Conservation (phyloP, 1,284 basidiomycete genomes). For the Irpex rosettiformis region DNA sequence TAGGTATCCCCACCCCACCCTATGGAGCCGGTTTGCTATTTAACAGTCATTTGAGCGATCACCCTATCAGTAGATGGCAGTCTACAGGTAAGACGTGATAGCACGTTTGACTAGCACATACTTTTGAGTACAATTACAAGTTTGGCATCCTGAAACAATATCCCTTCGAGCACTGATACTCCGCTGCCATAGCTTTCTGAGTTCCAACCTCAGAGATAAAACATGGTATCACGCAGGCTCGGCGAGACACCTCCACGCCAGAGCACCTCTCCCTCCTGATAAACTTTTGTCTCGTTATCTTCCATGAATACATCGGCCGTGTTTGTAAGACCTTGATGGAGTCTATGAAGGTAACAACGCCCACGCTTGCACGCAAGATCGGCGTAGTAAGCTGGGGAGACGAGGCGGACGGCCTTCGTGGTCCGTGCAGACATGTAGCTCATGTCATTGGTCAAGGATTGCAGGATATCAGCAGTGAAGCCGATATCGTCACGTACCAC, state of each 20-base stretch:
- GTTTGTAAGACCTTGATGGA: slow-evolving; percentile 30
- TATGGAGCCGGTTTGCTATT: too few species aligned
- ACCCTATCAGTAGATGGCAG: too few species aligned
- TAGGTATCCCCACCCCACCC: too few species aligned
- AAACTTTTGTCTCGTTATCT: slow-evolving; percentile 33
- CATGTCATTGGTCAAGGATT: slow-evolving; percentile 59
- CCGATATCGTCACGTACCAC: slow-evolving; percentile 71
- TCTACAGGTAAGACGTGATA: too few species aligned
- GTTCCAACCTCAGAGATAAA: slow-evolving; percentile 57
- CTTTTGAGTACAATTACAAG: too few species aligned
- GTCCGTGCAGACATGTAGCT: slow-evolving; percentile 73
- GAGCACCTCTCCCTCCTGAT: slow-evolving; percentile 48
- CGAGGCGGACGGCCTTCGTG: slow-evolving; percentile 72
- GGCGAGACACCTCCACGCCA: slow-evolving; percentile 67
- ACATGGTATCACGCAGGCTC: slow-evolving; percentile 61
- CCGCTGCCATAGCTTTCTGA: too few species aligned
- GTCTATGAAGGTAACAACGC: slow-evolving; percentile 60
- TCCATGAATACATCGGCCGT: slow-evolving; percentile 24
- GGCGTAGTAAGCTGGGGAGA: slow-evolving; percentile 77
- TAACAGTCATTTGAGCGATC: too few species aligned
- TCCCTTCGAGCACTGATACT: too few species aligned
- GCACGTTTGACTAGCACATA: too few species aligned
- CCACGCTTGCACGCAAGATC: slow-evolving; percentile 76
- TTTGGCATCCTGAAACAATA: too few species aligned
- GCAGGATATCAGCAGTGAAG: slow-evolving; percentile 62